These are phyloP conservation scores for Malania oleifera DNA, from an alignment of 164 flowering plant species.

Conservation along the genomic window DNA sequence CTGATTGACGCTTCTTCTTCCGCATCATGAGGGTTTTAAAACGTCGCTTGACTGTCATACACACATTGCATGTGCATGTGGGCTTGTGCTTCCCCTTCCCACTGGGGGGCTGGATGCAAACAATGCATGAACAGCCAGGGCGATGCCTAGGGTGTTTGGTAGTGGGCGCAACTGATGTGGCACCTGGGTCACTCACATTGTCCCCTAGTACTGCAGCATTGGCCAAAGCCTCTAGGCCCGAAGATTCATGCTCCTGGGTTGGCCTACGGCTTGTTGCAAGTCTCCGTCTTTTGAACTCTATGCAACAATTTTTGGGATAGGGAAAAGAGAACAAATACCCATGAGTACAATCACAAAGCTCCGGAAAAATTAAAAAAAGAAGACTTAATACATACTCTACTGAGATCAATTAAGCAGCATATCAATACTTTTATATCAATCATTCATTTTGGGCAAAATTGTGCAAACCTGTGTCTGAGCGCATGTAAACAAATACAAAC, in stretches of 20 bases:
- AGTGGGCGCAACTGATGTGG: slow-evolving; percentile 38
- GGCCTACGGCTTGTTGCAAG: slow-evolving; percentile 13
- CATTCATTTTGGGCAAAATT: no score
- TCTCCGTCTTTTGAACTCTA: slow-evolving; percentile 39
- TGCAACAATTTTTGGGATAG: neutral
- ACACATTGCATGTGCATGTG: slow-evolving; percentile 55
- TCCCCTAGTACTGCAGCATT: slow-evolving; percentile 35
- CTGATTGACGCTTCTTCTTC: slow-evolving; percentile 59
- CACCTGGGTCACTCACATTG: slow-evolving; percentile 21
- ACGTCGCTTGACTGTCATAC: slow-evolving; percentile 64
- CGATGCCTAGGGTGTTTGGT: slow-evolving; percentile 52
- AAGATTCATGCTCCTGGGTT: slow-evolving; percentile 25
- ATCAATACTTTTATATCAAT: no score
- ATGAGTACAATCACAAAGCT: no score
- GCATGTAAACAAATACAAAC: no score
- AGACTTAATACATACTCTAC: neutral
- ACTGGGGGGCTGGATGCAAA: slow-evolving; percentile 9
- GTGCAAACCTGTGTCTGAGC: no score
- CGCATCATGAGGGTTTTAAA: slow-evolving; percentile 70
- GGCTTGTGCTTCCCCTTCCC: slow-evolving; percentile 27
- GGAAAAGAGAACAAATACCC: no score
- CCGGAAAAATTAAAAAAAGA: no score
- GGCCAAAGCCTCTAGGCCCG: slow-evolving; percentile 37
- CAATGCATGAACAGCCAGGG: slow-evolving; percentile 8
- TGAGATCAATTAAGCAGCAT: no score